These are phyloP conservation scores for Lycium barbarum DNA, from an alignment of 257 asterid species.

Conservation along the genomic window DNA sequence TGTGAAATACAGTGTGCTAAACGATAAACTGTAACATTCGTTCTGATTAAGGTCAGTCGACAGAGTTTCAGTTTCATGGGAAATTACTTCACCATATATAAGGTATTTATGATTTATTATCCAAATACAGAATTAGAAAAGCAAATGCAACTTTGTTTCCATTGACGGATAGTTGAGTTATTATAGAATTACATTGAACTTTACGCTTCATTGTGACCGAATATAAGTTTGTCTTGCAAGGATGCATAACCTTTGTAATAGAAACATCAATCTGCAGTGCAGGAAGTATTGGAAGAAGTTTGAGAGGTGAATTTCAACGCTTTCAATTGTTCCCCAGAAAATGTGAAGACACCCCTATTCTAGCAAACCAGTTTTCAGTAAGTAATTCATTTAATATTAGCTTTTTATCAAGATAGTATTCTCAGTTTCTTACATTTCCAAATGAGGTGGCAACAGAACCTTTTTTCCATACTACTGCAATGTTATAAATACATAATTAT, in stretches of 20 bases:
- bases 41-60: neutral
- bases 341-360: slow-evolving; percentile 85
- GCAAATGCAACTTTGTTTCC: neutral
- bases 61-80: neutral
- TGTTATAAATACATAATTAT: neutral
- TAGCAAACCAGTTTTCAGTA: slow-evolving; percentile 94
- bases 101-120: neutral
- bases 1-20: neutral
- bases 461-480: neutral
- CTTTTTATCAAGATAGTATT: neutral
- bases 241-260: neutral
- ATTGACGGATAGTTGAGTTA: neutral
- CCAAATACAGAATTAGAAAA: neutral
- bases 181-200: neutral
- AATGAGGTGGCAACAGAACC: slow-evolving; percentile 1
- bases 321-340: slow-evolving; percentile 88
- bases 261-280: slow-evolving; percentile 61
- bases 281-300: slow-evolving; percentile 98
- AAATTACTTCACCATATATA: neutral
- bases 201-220: neutral
- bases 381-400: slow-evolving; percentile 39
- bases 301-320: slow-evolving; percentile 88
- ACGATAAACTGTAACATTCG: neutral
- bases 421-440: neutral
- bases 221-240: neutral